phyloP scores from a whole-genome alignment of 2,329 filamentous ascomycete genomes.

The Fusarium foetens region DNA sequence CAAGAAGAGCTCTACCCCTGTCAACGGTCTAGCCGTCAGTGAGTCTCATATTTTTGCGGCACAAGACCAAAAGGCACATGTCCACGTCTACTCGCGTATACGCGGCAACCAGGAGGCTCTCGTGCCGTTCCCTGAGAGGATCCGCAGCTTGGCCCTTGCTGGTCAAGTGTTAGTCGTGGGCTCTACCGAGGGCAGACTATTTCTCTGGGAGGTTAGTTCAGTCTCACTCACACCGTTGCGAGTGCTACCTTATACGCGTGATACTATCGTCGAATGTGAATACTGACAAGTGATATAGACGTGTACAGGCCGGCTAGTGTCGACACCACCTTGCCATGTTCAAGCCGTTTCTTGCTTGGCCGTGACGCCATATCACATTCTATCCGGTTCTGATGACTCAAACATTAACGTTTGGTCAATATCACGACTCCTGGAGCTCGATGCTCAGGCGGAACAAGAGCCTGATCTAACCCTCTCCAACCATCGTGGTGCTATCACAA shows the following conservation, averaged over 20 bases:
- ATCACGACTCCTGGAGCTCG: slow-evolving; percentile 73
- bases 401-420: slow-evolving; percentile 94
- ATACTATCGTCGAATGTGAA: slow-evolving; percentile 25
- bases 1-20: slow-evolving; percentile 90
- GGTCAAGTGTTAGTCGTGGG: slow-evolving; percentile 81
- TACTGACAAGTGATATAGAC: slow-evolving; percentile 59
- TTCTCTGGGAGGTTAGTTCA: slow-evolving; percentile 86
- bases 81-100: slow-evolving; percentile 89
- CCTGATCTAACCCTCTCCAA: slow-evolving; percentile 82
- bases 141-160: slow-evolving; percentile 79
- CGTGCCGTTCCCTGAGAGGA: slow-evolving; percentile 87
- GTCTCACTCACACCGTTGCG: slow-evolving; percentile 20
- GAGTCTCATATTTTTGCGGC: slow-evolving; percentile 89
- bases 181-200: slow-evolving; percentile 84
- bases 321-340: slow-evolving; percentile 80
- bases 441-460: slow-evolving; percentile 66
- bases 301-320: slow-evolving; percentile 78
- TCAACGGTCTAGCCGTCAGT: slow-evolving; percentile 82
- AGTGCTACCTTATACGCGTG: slow-evolving; percentile 16
- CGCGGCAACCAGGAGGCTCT: slow-evolving; percentile 89
- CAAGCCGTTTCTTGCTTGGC: slow-evolving; percentile 82
- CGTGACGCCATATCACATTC: slow-evolving; percentile 75
- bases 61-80: slow-evolving; percentile 88
- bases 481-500: slow-evolving; percentile 79
- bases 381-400: slow-evolving; percentile 85